These are phyloP conservation scores for Microbotryum scabiosae DNA, from an alignment of 1,284 basidiomycete species.

Conservation along the genomic window DNA sequence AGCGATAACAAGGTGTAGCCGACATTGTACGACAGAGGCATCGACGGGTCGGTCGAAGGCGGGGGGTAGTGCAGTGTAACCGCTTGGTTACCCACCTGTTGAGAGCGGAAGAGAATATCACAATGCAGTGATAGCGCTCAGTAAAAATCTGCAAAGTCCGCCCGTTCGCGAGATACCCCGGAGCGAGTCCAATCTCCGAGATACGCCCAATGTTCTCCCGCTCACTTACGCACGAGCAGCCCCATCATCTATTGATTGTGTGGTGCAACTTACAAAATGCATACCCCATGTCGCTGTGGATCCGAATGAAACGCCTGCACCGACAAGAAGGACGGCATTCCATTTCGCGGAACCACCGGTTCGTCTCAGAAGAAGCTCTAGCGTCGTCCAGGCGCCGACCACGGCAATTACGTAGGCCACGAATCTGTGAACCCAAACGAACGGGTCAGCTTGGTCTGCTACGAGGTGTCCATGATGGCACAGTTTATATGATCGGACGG, in stretches of 20 bases:
- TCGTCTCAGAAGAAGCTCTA: conserved; percentile 41
- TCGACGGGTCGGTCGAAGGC: conserved; percentile 20
- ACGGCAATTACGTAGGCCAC: conserved; percentile 42
- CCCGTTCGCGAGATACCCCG: neutral
- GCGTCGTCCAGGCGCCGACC: conserved; percentile 42
- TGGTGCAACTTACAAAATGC: conserved; percentile 20
- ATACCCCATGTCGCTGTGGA: conserved; percentile 42
- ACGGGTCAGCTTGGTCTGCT: no score
- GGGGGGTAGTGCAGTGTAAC: conserved; percentile 40
- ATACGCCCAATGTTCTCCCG: no score
- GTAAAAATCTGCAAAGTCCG: neutral
- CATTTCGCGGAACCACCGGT: conserved; percentile 42
- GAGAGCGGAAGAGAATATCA: neutral
- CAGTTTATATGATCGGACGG: no score
- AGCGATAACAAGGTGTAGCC: conserved; percentile 45
- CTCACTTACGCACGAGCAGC: no score
- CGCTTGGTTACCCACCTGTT: conserved; percentile 43
- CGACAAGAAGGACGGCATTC: conserved; percentile 41
- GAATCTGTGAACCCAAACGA: conserved; percentile 17
- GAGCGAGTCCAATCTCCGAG: neutral
- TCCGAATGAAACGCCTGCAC: conserved; percentile 44
- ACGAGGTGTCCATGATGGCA: no score
- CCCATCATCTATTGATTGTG: no score
- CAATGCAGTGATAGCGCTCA: neutral
- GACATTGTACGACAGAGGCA: conserved; percentile 41